Evolutionary conservation across 1,139 yeast species (phyloP), one percentile per base, ranked within the genome.

Genomic region (Nakaseomyces bracarensis): DNA sequence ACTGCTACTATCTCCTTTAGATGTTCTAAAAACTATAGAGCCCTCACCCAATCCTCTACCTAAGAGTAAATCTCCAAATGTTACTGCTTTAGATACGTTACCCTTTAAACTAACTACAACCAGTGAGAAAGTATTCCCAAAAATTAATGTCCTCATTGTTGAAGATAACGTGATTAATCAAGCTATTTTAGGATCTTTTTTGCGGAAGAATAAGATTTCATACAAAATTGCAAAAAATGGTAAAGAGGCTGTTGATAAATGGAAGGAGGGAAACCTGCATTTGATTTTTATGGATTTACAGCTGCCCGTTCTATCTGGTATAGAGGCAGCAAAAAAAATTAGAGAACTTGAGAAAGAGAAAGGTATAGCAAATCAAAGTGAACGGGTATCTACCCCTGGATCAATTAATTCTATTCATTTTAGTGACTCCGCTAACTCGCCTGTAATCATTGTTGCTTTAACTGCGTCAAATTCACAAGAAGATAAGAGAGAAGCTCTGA

Each of bases 111-210:
- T 35, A 10, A 38, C 40, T 20, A 41, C 44, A 2, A 55, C 61
- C 6, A 53, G 57, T 46, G 58, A 54, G 37, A 57, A 53, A 36
- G 61, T 68, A 23, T 53, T 68, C 22, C 96, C 96, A 0, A 85
- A 87, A 46, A 81, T 91, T 41, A 85, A 87, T 30, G 96, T 91
- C 3, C 67, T 91, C 43, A 91, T 91, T 27, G 98, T 93, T 6
- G 98, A 91, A 62, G 98, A 91, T 69, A 91, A 91, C 61, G 82
- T 91, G 38, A 89, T 91, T 55, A 91, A 91, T 64, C 95, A 86
- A 66, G 85, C 86, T 39, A 89, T 91, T 71, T 71, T 91, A 58
- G 95, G 91, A 22, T 86, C 95, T n/a, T 91, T 87, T 57, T 70
- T 91, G 60, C 74, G 89, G 51, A 82, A 86, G 51, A 89, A 91